phyloP scores from a whole-genome alignment of 2,329 filamentous ascomycete species.

The Aureobasidium melanogenum region DNA sequence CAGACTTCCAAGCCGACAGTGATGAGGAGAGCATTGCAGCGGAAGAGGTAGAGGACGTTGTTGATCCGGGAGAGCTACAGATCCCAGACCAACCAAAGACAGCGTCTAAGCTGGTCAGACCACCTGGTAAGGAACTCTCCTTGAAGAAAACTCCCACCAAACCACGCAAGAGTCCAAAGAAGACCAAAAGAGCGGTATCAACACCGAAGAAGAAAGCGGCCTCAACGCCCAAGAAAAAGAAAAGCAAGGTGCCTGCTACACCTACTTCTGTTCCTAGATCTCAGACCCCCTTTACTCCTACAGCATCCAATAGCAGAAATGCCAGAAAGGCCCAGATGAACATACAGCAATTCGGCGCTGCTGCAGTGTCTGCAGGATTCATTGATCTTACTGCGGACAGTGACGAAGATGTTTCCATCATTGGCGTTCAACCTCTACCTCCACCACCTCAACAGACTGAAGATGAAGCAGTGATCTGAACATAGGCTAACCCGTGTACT shows the following conservation, averaged over 20 bases:
- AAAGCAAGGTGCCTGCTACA: background rate
- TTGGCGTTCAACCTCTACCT: background rate
- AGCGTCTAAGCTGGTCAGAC: conserved; percentile 5
- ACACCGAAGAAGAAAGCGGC: conserved; percentile 8
- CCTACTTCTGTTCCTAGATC: background rate
- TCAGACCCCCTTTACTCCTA: background rate
- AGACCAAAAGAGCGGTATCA: background rate
- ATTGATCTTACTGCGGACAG: conserved; percentile 13
- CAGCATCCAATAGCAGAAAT: background rate
- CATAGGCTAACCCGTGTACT: background rate
- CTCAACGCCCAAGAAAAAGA: conserved; percentile 11
- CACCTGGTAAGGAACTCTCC: conserved; percentile 10
- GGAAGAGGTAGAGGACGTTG: conserved; percentile 20
- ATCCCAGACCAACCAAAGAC: conserved; percentile 8
- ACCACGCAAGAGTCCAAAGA: conserved; percentile 5
- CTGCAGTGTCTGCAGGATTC: background rate
- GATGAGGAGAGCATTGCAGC: conserved; percentile 25
- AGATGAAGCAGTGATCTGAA: background rate
- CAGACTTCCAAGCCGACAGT: conserved; percentile 40
- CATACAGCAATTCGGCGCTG: background rate
- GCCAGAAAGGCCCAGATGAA: background rate
- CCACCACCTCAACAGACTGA: background rate
- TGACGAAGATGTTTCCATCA: background rate
- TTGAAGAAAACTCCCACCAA: conserved; percentile 2
- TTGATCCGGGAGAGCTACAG: conserved; percentile 11